Conservation (phyloP, 2,329 filamentous ascomycete species). For the Pseudogymnoascus sp. region DNA sequence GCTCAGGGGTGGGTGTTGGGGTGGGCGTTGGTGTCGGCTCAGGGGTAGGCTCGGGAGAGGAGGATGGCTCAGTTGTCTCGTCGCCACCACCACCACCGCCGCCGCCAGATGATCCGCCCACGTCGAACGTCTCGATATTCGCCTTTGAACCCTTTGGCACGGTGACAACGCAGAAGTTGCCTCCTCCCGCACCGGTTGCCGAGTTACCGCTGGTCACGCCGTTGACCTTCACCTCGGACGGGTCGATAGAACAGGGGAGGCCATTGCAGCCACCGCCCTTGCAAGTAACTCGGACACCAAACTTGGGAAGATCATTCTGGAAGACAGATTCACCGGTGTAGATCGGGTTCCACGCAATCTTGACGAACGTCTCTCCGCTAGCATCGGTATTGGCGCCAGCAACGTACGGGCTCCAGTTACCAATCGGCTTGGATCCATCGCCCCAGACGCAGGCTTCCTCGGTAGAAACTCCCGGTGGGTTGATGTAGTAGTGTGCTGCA, state of each 20-base stretch:
- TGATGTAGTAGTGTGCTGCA: slow-evolving; percentile 73
- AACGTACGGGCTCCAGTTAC: slow-evolving; percentile 73
- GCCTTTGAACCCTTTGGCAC: slow-evolving; percentile 58
- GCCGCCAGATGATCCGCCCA: slow-evolving; percentile 17
- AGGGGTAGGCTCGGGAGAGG: slow-evolving; percentile 16
- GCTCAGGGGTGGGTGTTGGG: slow-evolving; percentile 18
- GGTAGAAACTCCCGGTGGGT: slow-evolving; percentile 56
- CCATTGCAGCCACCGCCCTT: slow-evolving; percentile 58
- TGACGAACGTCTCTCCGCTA: slow-evolving; percentile 61
- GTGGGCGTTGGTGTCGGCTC: slow-evolving; percentile 16
- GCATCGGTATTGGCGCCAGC: slow-evolving; percentile 63
- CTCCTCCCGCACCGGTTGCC: slow-evolving; percentile 56
- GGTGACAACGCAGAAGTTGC: slow-evolving; percentile 69
- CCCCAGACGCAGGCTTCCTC: slow-evolving; percentile 66
- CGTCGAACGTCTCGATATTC: slow-evolving; percentile 55
- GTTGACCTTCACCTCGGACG: slow-evolving; percentile 45
- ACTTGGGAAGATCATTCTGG: slow-evolving; percentile 50
- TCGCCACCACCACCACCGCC: background rate
- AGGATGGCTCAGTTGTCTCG: background rate
- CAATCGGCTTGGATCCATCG: slow-evolving; percentile 49
- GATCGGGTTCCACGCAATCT: slow-evolving; percentile 71
- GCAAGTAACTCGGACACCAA: slow-evolving; percentile 64
- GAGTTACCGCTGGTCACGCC: slow-evolving; percentile 48
- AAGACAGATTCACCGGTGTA: slow-evolving; percentile 49
- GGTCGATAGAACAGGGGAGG: slow-evolving; percentile 65